Evolutionary conservation across 2,329 filamentous ascomycete species (phyloP), one percentile per base, ranked within the genome.

Genomic region (Monilinia polystroma): DNA sequence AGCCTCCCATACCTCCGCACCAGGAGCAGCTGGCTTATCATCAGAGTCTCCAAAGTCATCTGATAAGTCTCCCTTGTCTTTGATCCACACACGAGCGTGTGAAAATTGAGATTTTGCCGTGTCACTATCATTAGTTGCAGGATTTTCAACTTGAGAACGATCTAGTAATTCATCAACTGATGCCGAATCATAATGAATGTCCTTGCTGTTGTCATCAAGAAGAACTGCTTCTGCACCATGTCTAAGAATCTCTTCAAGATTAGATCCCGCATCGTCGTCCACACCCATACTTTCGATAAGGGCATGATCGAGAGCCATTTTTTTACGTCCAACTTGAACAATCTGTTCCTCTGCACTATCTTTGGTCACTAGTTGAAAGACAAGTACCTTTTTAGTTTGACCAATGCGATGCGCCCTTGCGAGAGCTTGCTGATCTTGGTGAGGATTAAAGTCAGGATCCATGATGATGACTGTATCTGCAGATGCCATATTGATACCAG

Each of bases 381-480:
- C 96, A 1, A 99, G 83, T 0, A 99, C 95, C 73, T 96, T 97
- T 72, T 95, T 93, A 78, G 93, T 92, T 78, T 99, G 96, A 0
- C 96, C 96, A 70, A 99, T 98, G 35, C 95, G 90, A 78, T 99
- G 95, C 23, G 94, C 95, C 71, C 96, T 88, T 41, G 94, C 96
- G 41, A 99, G 83, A 0, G 95, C 95, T 77, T 99, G 95, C 52
- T 99, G 90, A 74, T 99, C 96, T 78, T 99, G 95, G 75, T 99
- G 95, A 0, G 95, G 95, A 53, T 76, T 76, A 53, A 74, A 76
- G 59, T 76, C 75, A 4, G 75, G 73, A 69, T 76, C 75, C 71
- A 98, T 87, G 71, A 99, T 97, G 71, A 99, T 97, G 69, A 99
- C 96, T 0, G 95, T 99, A 75, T 99, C 95, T 3, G 95, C 95